These are phyloP conservation scores for Coelastrella sp. DNA, from an alignment of 139 green algal genomes.

Conservation along the genomic window DNA sequence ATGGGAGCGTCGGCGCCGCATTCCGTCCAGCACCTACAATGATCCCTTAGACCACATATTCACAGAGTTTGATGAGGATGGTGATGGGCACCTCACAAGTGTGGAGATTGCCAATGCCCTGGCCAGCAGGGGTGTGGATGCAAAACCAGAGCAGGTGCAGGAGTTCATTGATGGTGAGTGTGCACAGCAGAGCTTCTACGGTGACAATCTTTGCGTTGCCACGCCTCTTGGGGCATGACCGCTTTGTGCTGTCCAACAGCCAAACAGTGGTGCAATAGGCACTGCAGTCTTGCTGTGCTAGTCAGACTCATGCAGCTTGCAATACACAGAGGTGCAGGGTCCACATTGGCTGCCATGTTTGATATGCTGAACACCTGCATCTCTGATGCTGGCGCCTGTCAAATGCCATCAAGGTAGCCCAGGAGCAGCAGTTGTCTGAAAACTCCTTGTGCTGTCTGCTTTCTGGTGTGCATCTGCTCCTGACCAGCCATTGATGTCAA, in stretches of 20 bases:
- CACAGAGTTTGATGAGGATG: conserved; percentile 56
- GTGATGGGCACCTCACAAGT: conserved; percentile 49
- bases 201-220: not conserved
- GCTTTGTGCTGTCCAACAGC: not conserved
- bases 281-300: too few relatives aligned
- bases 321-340: too few relatives aligned
- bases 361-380: not conserved
- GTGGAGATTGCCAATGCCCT: conserved; percentile 49
- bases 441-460: not conserved
- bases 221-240: not conserved
- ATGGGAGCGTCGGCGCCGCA: conserved; percentile 50
- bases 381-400: not conserved
- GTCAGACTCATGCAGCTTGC: too few relatives aligned
- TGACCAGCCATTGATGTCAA: conserved; percentile 34
- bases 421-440: too few relatives aligned
- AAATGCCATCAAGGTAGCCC: not conserved
- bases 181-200: not conserved
- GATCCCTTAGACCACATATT: conserved; percentile 59
- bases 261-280: too few relatives aligned
- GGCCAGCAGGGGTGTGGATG: conserved; percentile 25
- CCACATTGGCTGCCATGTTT: too few relatives aligned
- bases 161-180: conserved; percentile 50
- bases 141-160: conserved; percentile 41
- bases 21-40: conserved; percentile 52
- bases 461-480: not conserved